Evolutionary conservation across 129 eudicot genomes (phyloP).

Genomic region (Logfia minima): DNA sequence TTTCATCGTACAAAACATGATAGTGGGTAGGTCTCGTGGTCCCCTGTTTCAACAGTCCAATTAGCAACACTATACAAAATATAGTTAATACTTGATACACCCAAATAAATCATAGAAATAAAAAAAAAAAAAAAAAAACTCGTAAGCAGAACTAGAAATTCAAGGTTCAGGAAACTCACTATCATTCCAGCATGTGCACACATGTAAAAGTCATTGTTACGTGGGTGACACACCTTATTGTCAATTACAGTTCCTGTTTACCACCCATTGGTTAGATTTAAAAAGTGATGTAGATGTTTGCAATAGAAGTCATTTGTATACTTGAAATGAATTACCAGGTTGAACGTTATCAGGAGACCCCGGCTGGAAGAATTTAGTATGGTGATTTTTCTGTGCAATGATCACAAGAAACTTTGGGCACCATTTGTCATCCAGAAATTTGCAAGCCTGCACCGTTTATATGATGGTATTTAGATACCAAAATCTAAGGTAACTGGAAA

Average conservation of each 20-base stretch:
- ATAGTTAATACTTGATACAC: background rate
- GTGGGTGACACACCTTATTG: constrained; percentile 71
- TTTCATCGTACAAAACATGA: constrained; percentile 69
- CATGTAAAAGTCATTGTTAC: constrained; percentile 65
- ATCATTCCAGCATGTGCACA: constrained; percentile 87
- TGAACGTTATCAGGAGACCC: constrained; percentile 73
- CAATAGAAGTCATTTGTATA: background rate
- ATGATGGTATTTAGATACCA: background rate
- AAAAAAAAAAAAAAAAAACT: too few relatives aligned
- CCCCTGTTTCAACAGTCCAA: constrained; percentile 47
- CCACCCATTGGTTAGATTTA: background rate
- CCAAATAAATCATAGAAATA: background rate
- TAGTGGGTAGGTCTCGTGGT: constrained; percentile 84
- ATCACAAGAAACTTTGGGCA: constrained; percentile 65
- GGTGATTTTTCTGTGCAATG: constrained; percentile 83
- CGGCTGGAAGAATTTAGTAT: constrained; percentile 75
- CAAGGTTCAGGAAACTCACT: constrained; percentile 39
- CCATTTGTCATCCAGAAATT: constrained; percentile 66
- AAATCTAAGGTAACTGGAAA: background rate
- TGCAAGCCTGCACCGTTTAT: constrained; percentile 51
- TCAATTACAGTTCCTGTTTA: constrained; percentile 73
- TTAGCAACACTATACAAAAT: background rate
- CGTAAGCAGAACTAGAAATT: too few relatives aligned
- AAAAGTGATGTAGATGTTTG: background rate
- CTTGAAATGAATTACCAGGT: constrained; percentile 51